Evolutionary conservation across 257 asterid genomes (phyloP), one percentile per base, ranked within the genome.

Genomic region (Solanum corneliomulleri): DNA sequence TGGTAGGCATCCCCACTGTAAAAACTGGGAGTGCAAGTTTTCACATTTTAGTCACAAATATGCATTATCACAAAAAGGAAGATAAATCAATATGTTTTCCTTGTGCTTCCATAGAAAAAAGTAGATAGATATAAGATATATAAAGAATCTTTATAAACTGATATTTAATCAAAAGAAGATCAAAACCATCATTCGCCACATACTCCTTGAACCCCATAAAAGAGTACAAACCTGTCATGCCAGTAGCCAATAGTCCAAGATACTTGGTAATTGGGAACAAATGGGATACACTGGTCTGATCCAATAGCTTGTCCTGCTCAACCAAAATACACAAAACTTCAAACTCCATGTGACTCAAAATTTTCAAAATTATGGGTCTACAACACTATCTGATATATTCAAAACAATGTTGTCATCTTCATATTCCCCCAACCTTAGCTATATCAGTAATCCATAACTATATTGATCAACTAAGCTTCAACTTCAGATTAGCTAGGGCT

Each of bases 221-320:
- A 86, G 23, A 25, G 10, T 37, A 27, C 87, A 81, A 72, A 97
- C 99, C 99, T 84, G 99, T 94, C 96, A 95, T 94, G 89, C 99
- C 99, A 74, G 99, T 97, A 87, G 98, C 98, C 91, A 95, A 91
- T 84, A 97, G 90, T 25, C 99, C 99, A 66, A 97, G 96, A 88
- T 89, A 90, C 93, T 96, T 93, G 13, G 99, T 96, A 80, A 96
- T 91, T 35, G 93, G 92, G 87, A 96, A 97, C 97, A 97, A 86
- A 90, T 95, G 99, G 80, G 98, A 92, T 35, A 97, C 96, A 88
- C 99, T 97, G 2, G 98, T 96, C 89, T 97, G 98, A 90, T 97
- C 99, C 93, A 97, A 91, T 82, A 97, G 94, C 89, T 97, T 97
- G 95, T 97, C 99, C 99, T 97, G 97, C 87, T 64, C 92, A 81